A percentile compares a stretch with the other conserved stretches of the same genome.
These are phyloP conservation scores for Vitis vinifera DNA, from an alignment of 164 flowering plant genomes.

Conservation along the genomic window DNA sequence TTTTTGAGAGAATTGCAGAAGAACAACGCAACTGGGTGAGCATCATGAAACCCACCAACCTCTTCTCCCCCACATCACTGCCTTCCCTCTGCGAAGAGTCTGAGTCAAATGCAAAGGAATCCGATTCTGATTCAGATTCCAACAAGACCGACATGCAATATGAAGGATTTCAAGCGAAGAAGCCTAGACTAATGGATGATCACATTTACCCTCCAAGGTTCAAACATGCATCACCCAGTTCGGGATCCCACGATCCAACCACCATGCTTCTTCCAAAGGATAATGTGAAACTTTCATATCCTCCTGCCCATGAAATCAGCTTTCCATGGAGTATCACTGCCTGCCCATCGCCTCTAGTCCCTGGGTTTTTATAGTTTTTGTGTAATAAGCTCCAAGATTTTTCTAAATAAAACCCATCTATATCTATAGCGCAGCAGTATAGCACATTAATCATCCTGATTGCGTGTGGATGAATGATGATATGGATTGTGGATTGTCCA, in stretches of 20 bases:
- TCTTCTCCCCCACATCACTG: slow-evolving; percentile 30
- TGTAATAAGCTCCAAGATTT: too few relatives aligned
- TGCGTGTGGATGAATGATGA: too few relatives aligned
- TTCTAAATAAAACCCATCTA: too few relatives aligned
- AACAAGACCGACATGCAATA: slow-evolving; percentile 14
- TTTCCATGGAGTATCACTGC: slow-evolving; percentile 11
- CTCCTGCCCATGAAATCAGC: slow-evolving; percentile 5
- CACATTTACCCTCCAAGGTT: background rate
- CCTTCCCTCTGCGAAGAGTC: slow-evolving; percentile 57
- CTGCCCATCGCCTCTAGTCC: slow-evolving; percentile 22
- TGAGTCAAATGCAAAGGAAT: slow-evolving; percentile 40
- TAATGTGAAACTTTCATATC: background rate
- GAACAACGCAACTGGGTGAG: slow-evolving; percentile 21
- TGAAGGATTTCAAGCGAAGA: slow-evolving; percentile 25
- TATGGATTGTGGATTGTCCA: too few relatives aligned
- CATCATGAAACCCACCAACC: slow-evolving; percentile 18
- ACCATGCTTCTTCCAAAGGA: slow-evolving; percentile 12
- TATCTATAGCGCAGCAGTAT: too few relatives aligned
- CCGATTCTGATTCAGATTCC: slow-evolving; percentile 34
- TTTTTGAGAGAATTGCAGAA: slow-evolving; percentile 40
- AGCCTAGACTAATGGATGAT: slow-evolving; percentile 5
- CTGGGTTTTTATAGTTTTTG: slow-evolving; percentile 12
- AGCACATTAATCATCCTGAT: too few relatives aligned
- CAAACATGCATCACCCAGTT: background rate
- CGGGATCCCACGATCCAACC: slow-evolving; percentile 5